These are phyloP conservation scores for Sclerotinia glacialis DNA, from an alignment of 2,329 filamentous ascomycete genomes.

Conservation along the genomic window DNA sequence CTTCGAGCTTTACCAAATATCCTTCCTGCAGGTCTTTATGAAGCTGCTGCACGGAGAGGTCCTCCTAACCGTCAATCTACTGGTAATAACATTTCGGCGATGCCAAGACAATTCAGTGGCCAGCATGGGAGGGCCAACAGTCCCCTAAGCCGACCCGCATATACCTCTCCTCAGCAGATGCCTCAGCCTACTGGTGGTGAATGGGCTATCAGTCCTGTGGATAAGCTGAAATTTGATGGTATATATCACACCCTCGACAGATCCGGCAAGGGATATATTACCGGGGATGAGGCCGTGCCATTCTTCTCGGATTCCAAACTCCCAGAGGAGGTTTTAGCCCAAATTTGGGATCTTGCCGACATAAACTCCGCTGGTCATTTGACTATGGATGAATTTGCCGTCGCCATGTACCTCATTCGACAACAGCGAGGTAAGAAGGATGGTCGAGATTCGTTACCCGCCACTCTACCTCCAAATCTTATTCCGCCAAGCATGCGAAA, in stretches of 20 bases:
- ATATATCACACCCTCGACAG: slow-evolving; percentile 85
- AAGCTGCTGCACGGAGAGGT: slow-evolving; percentile 73
- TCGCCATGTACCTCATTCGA: slow-evolving; percentile 95
- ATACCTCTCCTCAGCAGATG: slow-evolving; percentile 42
- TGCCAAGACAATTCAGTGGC: slow-evolving; percentile 82
- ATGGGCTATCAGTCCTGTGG: slow-evolving; percentile 78
- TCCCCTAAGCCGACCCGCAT: slow-evolving; percentile 52
- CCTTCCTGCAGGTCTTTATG: slow-evolving; percentile 82
- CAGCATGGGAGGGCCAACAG: slow-evolving; percentile 57
- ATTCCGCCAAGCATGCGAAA: slow-evolving; percentile 82
- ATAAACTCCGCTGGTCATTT: slow-evolving; percentile 86
- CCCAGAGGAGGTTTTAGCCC: slow-evolving; percentile 81
- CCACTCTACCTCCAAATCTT: slow-evolving; percentile 73
- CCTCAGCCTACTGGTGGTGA: slow-evolving; percentile 51
- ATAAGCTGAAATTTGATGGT: slow-evolving; percentile 84
- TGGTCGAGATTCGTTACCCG: slow-evolving; percentile 60
- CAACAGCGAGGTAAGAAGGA: slow-evolving; percentile 77
- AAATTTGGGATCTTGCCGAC: slow-evolving; percentile 96
- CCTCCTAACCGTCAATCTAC: slow-evolving; percentile 45
- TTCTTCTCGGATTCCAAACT: slow-evolving; percentile 93
- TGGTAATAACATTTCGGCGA: slow-evolving; percentile 55
- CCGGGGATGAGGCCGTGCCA: slow-evolving; percentile 87
- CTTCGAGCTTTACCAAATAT: slow-evolving; percentile 76
- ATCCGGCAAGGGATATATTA: slow-evolving; percentile 75
- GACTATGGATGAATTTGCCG: slow-evolving; percentile 86